These are phyloP conservation scores for Chaetomium olivaceum DNA, from an alignment of 2,329 filamentous ascomycete genomes.

Conservation along the genomic window DNA sequence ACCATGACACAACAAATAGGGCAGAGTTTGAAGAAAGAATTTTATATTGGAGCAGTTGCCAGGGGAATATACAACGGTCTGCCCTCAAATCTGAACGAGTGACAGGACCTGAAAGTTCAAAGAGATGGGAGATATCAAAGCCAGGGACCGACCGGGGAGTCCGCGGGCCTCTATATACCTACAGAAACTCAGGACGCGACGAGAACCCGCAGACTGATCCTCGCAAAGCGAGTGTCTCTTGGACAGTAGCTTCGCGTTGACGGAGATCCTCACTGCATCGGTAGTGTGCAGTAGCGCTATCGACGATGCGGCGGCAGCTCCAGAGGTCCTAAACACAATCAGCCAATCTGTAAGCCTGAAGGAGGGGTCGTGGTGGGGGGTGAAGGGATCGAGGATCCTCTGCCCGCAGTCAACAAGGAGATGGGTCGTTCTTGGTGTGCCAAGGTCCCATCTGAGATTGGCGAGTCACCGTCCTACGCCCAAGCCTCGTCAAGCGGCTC, in stretches of 20 bases:
- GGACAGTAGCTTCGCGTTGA: conserved; percentile 11
- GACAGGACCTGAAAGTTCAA: neutral
- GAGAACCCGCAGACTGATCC: neutral
- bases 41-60: neutral
- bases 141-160: neutral
- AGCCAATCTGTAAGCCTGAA: neutral
- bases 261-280: conserved; percentile 24
- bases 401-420: too few relatives aligned
- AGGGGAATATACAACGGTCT: neutral
- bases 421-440: neutral
- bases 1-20: neutral
- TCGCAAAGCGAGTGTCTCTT: neutral
- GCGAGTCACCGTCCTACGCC: neutral
- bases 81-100: conserved; percentile 1
- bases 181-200: conserved; percentile 6
- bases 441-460: neutral
- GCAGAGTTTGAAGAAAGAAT: neutral
- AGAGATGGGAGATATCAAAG: too few relatives aligned
- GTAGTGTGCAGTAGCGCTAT: conserved; percentile 18
- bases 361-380: neutral
- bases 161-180: conserved; percentile 22
- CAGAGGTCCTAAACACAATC: neutral
- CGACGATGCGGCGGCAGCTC: neutral
- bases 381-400: neutral
- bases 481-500: neutral